A percentile compares a stretch with the other conserved stretches of the same genome.
phyloP scores from a whole-genome alignment of 1,284 basidiomycete genomes.

The Fomitopsis betulina region DNA sequence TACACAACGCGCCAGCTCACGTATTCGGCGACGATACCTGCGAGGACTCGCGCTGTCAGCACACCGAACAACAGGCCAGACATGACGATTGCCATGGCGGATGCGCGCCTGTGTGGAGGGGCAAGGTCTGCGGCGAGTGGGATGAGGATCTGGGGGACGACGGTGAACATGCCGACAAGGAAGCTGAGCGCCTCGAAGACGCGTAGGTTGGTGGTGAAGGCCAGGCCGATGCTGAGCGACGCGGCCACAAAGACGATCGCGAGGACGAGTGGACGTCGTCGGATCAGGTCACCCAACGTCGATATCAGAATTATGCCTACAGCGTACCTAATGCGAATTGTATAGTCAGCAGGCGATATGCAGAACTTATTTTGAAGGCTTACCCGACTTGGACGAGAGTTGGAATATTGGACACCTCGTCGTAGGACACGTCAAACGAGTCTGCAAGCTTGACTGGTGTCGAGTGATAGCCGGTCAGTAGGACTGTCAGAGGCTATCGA shows the following conservation, averaged over 20 bases:
- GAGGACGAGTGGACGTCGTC: constrained; percentile 44
- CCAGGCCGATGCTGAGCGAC: constrained; percentile 41
- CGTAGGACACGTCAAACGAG: constrained; percentile 53
- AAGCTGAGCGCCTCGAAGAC: constrained; percentile 44
- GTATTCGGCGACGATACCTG: constrained; percentile 43
- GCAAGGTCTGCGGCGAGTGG: constrained; percentile 53
- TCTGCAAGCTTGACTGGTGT: constrained; percentile 35
- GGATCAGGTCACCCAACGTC: constrained; percentile 50
- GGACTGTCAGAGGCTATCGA: background rate
- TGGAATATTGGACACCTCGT: constrained; percentile 50
- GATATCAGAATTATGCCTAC: constrained; percentile 46
- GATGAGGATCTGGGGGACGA: constrained; percentile 40
- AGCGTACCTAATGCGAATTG: constrained; percentile 32
- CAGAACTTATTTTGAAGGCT: background rate
- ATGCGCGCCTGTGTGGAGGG: constrained; percentile 40
- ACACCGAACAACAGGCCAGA: constrained; percentile 47
- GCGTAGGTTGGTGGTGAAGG: constrained; percentile 35
- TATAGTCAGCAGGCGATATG: background rate
- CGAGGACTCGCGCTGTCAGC: constrained; percentile 43
- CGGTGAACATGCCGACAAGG: constrained; percentile 40
- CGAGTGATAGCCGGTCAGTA: background rate
- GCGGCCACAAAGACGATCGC: constrained; percentile 35
- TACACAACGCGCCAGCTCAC: constrained; percentile 44
- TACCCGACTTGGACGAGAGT: constrained; percentile 47
- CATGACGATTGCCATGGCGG: constrained; percentile 46